A percentile compares a stretch with the other conserved stretches of the same genome.
phyloP scores from a whole-genome alignment of 164 flowering plant species.

The Nymphaea thermarum region DNA sequence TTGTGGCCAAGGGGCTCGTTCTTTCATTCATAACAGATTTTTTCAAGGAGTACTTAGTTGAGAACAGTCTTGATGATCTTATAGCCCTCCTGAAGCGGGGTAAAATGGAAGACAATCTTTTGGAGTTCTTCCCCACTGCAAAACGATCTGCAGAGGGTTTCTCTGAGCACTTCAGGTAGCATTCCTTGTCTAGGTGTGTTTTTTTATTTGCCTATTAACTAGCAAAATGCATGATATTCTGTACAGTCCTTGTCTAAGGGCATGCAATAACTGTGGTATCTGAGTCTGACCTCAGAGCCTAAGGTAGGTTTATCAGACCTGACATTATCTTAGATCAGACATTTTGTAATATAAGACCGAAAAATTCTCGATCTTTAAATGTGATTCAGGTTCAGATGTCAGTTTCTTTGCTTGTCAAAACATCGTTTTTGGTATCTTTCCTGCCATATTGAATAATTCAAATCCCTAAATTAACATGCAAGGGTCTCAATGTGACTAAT shows the following conservation, averaged over 20 bases:
- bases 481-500: too few species aligned
- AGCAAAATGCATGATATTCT: neutral
- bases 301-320: neutral
- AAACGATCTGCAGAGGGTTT: slow-evolving; percentile 81
- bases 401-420: too few species aligned
- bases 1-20: slow-evolving; percentile 92
- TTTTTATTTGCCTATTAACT: neutral
- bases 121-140: slow-evolving; percentile 75
- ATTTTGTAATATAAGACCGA: too few species aligned
- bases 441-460: too few species aligned
- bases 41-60: slow-evolving; percentile 89
- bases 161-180: slow-evolving; percentile 92
- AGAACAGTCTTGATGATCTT: slow-evolving; percentile 87
- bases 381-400: too few species aligned
- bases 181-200: slow-evolving; percentile 5
- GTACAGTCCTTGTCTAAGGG: neutral
- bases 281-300: too few species aligned
- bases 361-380: too few species aligned
- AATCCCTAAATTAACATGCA: too few species aligned
- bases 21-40: slow-evolving; percentile 84
- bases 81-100: slow-evolving; percentile 84
- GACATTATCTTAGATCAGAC: neutral
- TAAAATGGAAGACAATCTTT: slow-evolving; percentile 87
- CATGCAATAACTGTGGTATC: too few species aligned
- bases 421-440: too few species aligned